A percentile compares a stretch with the other conserved stretches of the same genome.
Evolutionary conservation across 441 rosid species (phyloP).

Genomic region (Adansonia rubrostipa): DNA sequence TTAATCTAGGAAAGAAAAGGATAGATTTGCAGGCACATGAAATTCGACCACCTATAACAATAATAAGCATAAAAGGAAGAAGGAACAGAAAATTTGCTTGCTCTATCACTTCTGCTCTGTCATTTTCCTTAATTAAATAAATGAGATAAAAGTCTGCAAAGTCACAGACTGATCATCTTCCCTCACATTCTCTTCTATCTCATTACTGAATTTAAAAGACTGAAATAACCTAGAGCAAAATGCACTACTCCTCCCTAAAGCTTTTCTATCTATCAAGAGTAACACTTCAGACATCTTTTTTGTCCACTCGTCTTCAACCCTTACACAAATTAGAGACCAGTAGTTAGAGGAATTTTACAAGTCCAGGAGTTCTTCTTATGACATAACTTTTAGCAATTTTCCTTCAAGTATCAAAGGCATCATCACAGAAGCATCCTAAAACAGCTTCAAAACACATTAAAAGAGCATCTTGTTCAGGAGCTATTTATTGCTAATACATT

Average conservation of each 20-base stretch:
- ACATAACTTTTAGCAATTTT: neutral
- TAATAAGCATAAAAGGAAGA: neutral
- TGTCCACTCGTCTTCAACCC: neutral
- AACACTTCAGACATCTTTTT: neutral
- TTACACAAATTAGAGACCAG: neutral
- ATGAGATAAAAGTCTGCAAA: neutral
- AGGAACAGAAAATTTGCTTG: neutral
- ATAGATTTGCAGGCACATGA: neutral
- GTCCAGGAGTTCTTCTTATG: neutral
- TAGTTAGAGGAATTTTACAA: neutral
- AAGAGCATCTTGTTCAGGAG: neutral
- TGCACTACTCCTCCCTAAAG: neutral
- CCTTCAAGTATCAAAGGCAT: neutral
- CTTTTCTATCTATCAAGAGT: neutral
- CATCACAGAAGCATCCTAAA: neutral
- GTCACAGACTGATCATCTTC: neutral
- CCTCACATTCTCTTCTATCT: neutral
- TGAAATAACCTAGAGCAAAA: neutral
- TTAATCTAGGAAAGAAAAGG: neutral
- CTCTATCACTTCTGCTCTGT: neutral
- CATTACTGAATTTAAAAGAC: neutral
- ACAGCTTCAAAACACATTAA: neutral
- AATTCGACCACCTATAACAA: neutral
- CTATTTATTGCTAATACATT: neutral
- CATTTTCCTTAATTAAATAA: neutral